Base-by-base conservation (phyloP, 2,329 filamentous ascomycete genomes). In the Calonectria naviculata region DNA sequence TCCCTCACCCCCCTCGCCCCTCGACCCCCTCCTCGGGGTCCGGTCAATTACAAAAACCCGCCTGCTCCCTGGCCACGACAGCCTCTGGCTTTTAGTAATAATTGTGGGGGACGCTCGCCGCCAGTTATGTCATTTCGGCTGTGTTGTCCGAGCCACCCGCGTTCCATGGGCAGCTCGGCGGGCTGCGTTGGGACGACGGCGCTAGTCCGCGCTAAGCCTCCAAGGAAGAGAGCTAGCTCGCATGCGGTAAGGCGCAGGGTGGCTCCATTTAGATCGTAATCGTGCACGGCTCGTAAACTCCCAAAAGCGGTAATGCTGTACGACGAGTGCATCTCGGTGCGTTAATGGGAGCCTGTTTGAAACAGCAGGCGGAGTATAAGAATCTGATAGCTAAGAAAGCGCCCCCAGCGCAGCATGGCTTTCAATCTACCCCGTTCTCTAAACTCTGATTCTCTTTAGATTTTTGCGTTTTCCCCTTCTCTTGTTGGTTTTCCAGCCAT, bases 41-140 rank as follows among this genome's bases (percentile, higher is more conserved):
- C 13, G 15, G 29, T 15, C 52, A 26, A n/a, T 38, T 58, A 34
- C 10, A 38, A 58, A 38, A 15, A 10, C 15, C 13, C 31, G 34
- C n/a, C 21, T 38, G 19, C 21, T 38, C 21, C 17, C 34, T 58
- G 21, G 52, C 34, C 34, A 38, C 21, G 31, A 26, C 52, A 13
- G 8, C 2, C 13, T 58, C 36, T 58, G 21, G n/a, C 21, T 17
- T 58, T 58, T 58, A 58, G 21, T 58, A 58, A 58, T 58, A 58
- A 58, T 58, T 58, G 52, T 58, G 52, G 52, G 52, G 52, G 52
- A 58, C 38, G 13, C 24, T 38, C 34, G 21, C 36, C 34, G 34
- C 52, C 21, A 34, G 52, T 58, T 58, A 58, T 58, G 52, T 58
- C 52, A 58, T 58, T 58, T 58, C 52, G 52, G 52, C 34, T 38